phyloP scores from a whole-genome alignment of 2,329 filamentous ascomycete genomes.

The Delphinella strobiligena region DNA sequence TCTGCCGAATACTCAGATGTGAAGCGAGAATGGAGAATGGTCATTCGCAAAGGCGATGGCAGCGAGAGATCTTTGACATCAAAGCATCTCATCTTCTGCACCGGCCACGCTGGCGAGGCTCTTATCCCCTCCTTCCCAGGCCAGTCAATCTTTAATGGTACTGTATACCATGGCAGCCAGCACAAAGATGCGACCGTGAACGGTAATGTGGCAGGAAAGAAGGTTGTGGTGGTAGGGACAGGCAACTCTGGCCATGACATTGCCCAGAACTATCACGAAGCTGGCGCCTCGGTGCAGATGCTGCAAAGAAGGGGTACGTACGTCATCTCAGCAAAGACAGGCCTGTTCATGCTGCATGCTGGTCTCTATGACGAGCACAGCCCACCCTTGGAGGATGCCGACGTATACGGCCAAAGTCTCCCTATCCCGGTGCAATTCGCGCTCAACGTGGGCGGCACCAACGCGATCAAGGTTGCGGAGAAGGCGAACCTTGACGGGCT shows the following conservation, averaged over 20 bases:
- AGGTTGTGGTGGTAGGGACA: conserved; percentile 36
- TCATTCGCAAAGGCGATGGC: conserved; percentile 30
- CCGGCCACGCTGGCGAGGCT: conserved; percentile 56
- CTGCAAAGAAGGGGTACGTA: conserved; percentile 56
- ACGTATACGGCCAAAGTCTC: conserved; percentile 46
- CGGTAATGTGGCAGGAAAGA: conserved; percentile 22
- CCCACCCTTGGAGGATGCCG: conserved; percentile 53
- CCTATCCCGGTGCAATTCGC: conserved; percentile 50
- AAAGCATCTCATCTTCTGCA: conserved; percentile 53
- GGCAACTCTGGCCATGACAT: conserved; percentile 40
- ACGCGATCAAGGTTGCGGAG: conserved; percentile 19
- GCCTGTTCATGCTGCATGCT: conserved; percentile 37
- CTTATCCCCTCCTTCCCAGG: conserved; percentile 37
- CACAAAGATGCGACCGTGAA: conserved; percentile 35
- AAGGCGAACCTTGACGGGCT: conserved; percentile 32
- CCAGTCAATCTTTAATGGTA: conserved; percentile 45
- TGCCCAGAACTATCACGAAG: conserved; percentile 42
- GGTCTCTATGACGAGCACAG: conserved; percentile 37
- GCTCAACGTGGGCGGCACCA: conserved; percentile 38
- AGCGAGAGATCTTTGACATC: conserved; percentile 46
- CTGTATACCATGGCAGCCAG: conserved; percentile 39
- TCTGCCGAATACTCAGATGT: conserved; percentile 39
- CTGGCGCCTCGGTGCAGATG: conserved; percentile 56
- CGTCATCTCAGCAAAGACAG: conserved; percentile 45
- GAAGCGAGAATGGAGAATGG: conserved; percentile 42